Evolutionary conservation across 2,329 filamentous ascomycete genomes (phyloP).

Genomic region (Penicillium hordei): DNA sequence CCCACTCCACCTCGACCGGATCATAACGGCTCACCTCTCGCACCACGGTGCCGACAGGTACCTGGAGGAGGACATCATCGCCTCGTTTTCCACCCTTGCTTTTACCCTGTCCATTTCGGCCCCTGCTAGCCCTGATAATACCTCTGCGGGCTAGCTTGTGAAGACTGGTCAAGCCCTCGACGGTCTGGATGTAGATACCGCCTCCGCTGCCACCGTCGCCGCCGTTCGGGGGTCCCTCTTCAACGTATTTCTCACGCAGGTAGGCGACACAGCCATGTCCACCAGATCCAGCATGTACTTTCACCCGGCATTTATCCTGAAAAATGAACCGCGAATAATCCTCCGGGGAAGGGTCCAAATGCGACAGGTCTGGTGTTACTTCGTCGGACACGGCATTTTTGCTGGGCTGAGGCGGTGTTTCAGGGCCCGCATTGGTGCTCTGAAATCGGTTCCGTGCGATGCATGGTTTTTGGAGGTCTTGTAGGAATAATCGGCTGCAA

Average conservation of each 20-base stretch:
- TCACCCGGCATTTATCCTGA: constrained; percentile 78
- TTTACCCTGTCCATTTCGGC: constrained; percentile 50
- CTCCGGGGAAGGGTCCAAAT: constrained; percentile 76
- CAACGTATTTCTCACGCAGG: constrained; percentile 82
- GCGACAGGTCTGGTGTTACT: constrained; percentile 43
- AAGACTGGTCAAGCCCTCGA: constrained; percentile 84
- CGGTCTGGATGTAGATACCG: constrained; percentile 90
- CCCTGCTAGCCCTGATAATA: constrained; percentile 52
- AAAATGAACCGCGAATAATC: constrained; percentile 84
- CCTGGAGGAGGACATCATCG: constrained; percentile 81
- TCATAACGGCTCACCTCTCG: constrained; percentile 78
- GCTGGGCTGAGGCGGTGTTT: constrained; percentile 6
- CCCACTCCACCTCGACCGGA: constrained; percentile 68
- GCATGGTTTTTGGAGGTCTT: constrained; percentile 6
- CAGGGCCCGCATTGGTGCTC: constrained; percentile 18
- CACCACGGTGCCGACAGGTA: constrained; percentile 89
- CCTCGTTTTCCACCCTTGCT: constrained; percentile 68
- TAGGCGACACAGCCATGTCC: constrained; percentile 95
- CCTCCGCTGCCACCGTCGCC: constrained; percentile 92
- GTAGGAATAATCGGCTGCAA: constrained; percentile 13
- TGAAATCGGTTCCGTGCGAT: constrained; percentile 21
- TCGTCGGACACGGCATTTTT: constrained; percentile 16
- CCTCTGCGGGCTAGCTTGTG: constrained; percentile 83
- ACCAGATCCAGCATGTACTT: constrained; percentile 73
- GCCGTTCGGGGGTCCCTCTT: constrained; percentile 87